Evolutionary conservation across 1,284 basidiomycete species (phyloP), one percentile per base, ranked within the genome.

Genomic region (Trametes sp.): DNA sequence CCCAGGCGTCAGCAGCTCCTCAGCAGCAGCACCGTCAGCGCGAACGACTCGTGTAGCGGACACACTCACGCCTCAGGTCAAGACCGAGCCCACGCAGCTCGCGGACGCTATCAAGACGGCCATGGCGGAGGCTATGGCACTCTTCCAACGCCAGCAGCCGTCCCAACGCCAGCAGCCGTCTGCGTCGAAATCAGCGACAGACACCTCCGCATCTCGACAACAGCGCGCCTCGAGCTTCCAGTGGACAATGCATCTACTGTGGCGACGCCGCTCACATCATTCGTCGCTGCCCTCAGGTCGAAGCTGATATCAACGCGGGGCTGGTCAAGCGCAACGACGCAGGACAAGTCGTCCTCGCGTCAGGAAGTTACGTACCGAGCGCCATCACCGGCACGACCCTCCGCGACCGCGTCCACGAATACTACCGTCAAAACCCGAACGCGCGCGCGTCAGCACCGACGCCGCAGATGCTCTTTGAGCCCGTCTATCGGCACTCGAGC

Each of bases 281-380:
- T 2, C 49, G 52, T 9, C 42, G 50, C 16, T 63, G 61, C 50
- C 61, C 58, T 1, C 51, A 49, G 21, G 49, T 64, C 33, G 59
- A 61, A 21, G 41, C 46, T 1, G 63, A 64, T 46, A 58, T 46
- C 9, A 4, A 21, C 4, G 51, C 42, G 9, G 41, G 50, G 6
- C 48, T 51, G 7, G 36, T 54, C 28, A 36, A 42, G 23, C 46
- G 55, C 11, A 64, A 64, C 36, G 36, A 33, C 5, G 21, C 45
- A 9, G 55, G 55, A 11, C 56, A 61, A 31, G 58, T 64, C 9
- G 63, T 64, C 11, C 52, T 64, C 29, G 16, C 45, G 1, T 57
- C 53, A 7, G 59, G 59, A 1, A 50, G 29, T 10, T 61, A 61
- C 46, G 49, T 57, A 5, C 59, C 63, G 1, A 56, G 52, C 28